Percentiles rank a stretch among this genome's conserved stretches.
These are phyloP conservation scores for Vachellia pachyceras DNA, from an alignment of 306 rosid species.

Conservation along the genomic window DNA sequence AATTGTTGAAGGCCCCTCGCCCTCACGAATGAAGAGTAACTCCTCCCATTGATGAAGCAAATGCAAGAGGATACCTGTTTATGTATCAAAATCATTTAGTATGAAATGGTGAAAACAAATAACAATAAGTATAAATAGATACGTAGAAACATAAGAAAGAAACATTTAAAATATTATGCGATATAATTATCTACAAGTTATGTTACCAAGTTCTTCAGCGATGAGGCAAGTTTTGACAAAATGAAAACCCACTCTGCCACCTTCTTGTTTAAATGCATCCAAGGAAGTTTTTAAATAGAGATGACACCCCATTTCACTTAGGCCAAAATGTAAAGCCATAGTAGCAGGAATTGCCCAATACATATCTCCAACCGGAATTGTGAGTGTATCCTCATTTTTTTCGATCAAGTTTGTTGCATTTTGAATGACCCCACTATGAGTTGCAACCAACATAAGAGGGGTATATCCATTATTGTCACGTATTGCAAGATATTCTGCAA, in stretches of 20 bases:
- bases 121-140: neutral
- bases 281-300: neutral
- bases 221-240: accelerated
- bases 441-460: no score
- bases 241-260: accelerated
- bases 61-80: neutral
- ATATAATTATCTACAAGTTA: neutral
- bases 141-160: no score
- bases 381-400: neutral
- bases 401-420: neutral
- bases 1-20: accelerated
- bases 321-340: neutral
- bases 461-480: no score
- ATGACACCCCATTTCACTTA: neutral
- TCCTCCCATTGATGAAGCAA: neutral
- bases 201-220: no score
- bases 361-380: neutral
- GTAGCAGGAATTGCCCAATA: neutral
- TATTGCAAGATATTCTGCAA: no score
- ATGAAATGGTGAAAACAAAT: neutral
- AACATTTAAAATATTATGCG: neutral
- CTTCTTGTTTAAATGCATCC: neutral
- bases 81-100: neutral
- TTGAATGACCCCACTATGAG: no score
- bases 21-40: neutral